Evolutionary conservation across 2,329 filamentous ascomycete species (phyloP).

Genomic region (Hypomyces perniciosus): DNA sequence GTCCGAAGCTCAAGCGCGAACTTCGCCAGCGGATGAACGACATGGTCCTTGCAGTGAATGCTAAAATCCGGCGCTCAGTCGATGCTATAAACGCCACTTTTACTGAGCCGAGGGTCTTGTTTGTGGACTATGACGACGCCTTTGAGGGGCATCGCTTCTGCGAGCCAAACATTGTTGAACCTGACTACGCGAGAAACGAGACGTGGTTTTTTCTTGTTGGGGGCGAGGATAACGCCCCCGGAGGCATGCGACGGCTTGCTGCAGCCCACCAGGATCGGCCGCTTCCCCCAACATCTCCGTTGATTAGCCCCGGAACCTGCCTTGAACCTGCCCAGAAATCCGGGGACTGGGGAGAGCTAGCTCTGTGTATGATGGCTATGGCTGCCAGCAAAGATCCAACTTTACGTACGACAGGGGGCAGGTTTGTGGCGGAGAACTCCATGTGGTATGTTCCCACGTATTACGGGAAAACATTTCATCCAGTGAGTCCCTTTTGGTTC

Average conservation of each 20-base stretch:
- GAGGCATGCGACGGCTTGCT: background rate
- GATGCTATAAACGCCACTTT: slow-evolving; percentile 33
- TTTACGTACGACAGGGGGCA: slow-evolving; percentile 24
- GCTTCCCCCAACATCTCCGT: slow-evolving; percentile 25
- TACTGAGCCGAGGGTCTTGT: slow-evolving; percentile 31
- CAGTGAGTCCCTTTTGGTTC: slow-evolving; percentile 22
- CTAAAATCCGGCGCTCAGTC: slow-evolving; percentile 32
- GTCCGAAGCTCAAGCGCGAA: slow-evolving; percentile 34
- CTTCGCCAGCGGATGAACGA: slow-evolving; percentile 37
- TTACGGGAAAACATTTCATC: slow-evolving; percentile 42
- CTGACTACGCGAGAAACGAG: slow-evolving; percentile 36
- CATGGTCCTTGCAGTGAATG: slow-evolving; percentile 38
- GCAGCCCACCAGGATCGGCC: slow-evolving; percentile 5
- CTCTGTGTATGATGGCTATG: slow-evolving; percentile 40
- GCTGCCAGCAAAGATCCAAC: slow-evolving; percentile 30
- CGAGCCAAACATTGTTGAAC: slow-evolving; percentile 34
- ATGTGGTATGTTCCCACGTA: slow-evolving; percentile 44
- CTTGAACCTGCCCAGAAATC: slow-evolving; percentile 27
- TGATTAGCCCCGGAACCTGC: slow-evolving; percentile 33
- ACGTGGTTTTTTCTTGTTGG: slow-evolving; percentile 46
- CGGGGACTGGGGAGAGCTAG: slow-evolving; percentile 38
- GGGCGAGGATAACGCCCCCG: slow-evolving; percentile 32
- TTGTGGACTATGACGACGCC: slow-evolving; percentile 38
- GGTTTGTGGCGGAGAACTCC: slow-evolving; percentile 25
- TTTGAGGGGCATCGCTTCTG: slow-evolving; percentile 43